Conservation (phyloP, 768 basidiomycete genomes). For the Termitomyces sp. region DNA sequence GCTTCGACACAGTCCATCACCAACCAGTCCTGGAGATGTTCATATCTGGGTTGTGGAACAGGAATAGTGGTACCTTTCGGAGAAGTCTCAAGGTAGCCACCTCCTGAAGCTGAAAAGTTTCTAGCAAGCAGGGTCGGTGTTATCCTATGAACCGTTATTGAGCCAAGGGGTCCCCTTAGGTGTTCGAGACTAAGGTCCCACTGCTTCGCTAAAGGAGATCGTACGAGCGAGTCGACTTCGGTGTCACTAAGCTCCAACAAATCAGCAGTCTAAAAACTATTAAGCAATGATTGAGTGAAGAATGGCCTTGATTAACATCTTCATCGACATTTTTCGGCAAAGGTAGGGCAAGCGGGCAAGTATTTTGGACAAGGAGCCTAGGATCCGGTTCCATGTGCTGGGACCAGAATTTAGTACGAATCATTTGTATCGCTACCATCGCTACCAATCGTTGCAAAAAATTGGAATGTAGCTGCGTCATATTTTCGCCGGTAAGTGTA, state of each 20-base stretch:
- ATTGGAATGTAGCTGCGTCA: not conserved
- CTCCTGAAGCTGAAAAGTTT: not conserved
- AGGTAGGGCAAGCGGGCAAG: not conserved
- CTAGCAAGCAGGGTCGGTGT: conserved; percentile 3
- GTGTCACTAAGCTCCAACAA: not conserved
- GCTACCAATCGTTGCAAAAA: not conserved
- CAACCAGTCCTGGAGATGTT: not conserved
- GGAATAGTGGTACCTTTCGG: conserved; percentile 5
- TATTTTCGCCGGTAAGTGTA: not conserved
- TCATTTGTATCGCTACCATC: not conserved
- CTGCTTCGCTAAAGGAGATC: not conserved
- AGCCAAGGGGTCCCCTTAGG: not conserved
- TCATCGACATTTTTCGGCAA: not conserved
- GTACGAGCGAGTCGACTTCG: not conserved
- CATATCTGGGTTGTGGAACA: not conserved
- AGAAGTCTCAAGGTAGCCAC: not conserved
- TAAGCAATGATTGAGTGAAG: not conserved
- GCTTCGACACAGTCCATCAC: conserved; percentile 23
- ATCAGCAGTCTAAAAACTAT: not conserved
- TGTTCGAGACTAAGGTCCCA: not conserved
- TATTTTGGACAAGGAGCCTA: not conserved
- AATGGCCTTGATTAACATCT: not conserved
- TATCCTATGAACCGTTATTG: not conserved
- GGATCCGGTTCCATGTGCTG: not conserved
- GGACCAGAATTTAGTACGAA: not conserved